Percentiles rank a stretch among this genome's conserved stretches.
These are phyloP conservation scores for Solanum rostratum DNA, from an alignment of 257 asterid species.

Conservation along the genomic window DNA sequence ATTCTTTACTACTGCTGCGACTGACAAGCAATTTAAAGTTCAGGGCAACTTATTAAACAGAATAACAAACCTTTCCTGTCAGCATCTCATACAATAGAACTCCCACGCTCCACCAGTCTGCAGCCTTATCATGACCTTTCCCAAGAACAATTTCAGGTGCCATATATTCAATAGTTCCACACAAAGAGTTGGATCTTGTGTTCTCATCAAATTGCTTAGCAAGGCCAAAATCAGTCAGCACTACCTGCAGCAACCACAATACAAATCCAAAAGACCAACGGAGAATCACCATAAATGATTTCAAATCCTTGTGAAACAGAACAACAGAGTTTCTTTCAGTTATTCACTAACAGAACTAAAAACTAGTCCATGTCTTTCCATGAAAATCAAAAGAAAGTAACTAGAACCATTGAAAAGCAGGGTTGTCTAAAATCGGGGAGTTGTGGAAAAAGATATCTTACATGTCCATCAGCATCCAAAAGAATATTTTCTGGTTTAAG, in stretches of 20 bases:
- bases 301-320: background rate
- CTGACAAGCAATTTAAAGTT: background rate
- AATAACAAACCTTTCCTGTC: slow-evolving; percentile 51
- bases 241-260: slow-evolving; percentile 27
- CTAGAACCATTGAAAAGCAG: background rate
- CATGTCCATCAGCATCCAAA: slow-evolving; percentile 74
- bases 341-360: background rate
- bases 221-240: slow-evolving; percentile 74
- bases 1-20: background rate
- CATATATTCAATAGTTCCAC: slow-evolving; percentile 81
- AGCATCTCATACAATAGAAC: slow-evolving; percentile 68
- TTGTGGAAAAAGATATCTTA: slow-evolving; percentile 17
- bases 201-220: slow-evolving; percentile 57
- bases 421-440: background rate
- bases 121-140: slow-evolving; percentile 77
- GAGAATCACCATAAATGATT: background rate
- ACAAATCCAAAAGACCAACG: background rate
- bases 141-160: slow-evolving; percentile 74
- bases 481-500: slow-evolving; percentile 80
- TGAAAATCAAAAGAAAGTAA: background rate
- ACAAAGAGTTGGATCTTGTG: slow-evolving; percentile 66
- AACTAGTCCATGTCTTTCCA: background rate
- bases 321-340: background rate
- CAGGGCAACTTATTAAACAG: background rate
- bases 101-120: slow-evolving; percentile 93